Evolutionary conservation across 495 filamentous ascomycete species (phyloP).

Genomic region (Neurospora sp.): DNA sequence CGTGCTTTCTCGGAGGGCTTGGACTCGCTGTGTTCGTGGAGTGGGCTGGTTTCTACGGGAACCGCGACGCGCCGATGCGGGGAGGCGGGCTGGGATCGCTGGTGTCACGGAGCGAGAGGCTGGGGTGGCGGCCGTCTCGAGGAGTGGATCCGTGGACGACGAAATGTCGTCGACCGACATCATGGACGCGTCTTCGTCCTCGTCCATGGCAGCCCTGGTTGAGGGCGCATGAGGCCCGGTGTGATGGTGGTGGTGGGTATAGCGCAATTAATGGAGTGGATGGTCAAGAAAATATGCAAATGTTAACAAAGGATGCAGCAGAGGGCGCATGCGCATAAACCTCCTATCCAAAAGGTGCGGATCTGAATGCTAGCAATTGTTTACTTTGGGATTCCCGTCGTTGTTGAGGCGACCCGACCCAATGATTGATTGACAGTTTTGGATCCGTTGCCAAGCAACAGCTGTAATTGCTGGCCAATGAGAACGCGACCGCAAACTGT

Average conservation of each 20-base stretch:
- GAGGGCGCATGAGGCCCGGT: background rate
- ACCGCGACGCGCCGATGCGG: constrained; percentile 19
- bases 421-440: background rate
- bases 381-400: background rate
- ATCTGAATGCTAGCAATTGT: background rate
- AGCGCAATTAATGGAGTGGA: background rate
- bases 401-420: background rate
- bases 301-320: background rate
- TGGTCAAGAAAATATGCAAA: background rate
- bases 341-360: background rate
- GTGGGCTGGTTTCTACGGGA: constrained; percentile 14
- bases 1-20: constrained; percentile 23
- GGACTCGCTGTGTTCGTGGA: constrained; percentile 14
- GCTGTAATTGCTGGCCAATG: background rate
- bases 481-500: background rate
- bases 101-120: constrained; percentile 15
- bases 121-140: constrained; percentile 20
- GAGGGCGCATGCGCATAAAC: background rate
- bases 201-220: constrained; percentile 6
- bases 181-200: constrained; percentile 11
- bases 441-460: background rate
- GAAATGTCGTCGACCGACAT: constrained; percentile 27
- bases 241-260: background rate
- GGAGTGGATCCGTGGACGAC: constrained; percentile 40
- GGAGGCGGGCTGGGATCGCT: background rate